A percentile compares a stretch with the other conserved stretches of the same genome.
Conservation (phyloP, 306 rosid species). For the Mimosa bimucronata region DNA sequence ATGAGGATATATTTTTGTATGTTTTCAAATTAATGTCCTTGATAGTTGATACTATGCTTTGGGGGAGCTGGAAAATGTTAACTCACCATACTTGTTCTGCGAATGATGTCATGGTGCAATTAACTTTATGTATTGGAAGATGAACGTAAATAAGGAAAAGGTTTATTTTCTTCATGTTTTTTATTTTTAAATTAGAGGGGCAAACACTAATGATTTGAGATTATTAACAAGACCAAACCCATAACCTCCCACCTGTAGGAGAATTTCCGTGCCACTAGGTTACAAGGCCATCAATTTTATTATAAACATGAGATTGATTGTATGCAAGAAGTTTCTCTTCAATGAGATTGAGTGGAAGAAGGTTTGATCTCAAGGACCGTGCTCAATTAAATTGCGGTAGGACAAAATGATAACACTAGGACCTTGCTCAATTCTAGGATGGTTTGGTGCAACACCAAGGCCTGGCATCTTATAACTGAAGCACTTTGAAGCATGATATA, state of each 20-base stretch:
- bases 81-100: conserved; percentile 19
- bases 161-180: too few species aligned
- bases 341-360: conserved; percentile 23
- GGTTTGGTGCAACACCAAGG: background rate
- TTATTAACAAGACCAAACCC: too few species aligned
- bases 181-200: too few species aligned
- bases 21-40: conserved; percentile 23
- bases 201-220: too few species aligned
- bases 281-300: background rate
- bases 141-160: background rate
- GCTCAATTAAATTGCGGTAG: conserved; percentile 20
- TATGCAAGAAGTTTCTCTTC: conserved; percentile 10
- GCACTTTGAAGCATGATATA: background rate
- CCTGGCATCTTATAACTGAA: background rate
- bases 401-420: background rate
- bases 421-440: background rate
- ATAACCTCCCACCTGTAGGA: too few species aligned
- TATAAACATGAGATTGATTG: conserved; percentile 20
- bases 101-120: conserved; percentile 20
- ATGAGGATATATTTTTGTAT: background rate
- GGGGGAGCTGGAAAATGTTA: conserved; percentile 25
- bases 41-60: conserved; percentile 21
- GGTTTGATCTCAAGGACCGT: conserved; percentile 18
- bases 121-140: conserved; percentile 15
- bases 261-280: too few species aligned